A percentile compares a stretch with the other conserved stretches of the same genome.
phyloP scores from a whole-genome alignment of 2,329 filamentous ascomycete species.

The Neonectria faginata region DNA sequence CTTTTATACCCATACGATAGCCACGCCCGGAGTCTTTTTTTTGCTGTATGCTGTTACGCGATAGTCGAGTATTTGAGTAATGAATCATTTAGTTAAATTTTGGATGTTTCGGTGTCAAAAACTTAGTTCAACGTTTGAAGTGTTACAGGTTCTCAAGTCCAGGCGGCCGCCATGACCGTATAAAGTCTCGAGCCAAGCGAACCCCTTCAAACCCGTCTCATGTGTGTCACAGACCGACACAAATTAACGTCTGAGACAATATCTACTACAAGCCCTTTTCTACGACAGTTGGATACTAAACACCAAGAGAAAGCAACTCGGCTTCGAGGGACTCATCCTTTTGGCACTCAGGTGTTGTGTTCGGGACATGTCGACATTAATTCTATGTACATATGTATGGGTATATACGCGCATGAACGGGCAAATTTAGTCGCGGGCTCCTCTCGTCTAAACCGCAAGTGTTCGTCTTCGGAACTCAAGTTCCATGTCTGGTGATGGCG shows the following conservation, averaged over 20 bases:
- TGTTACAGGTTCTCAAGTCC: neutral
- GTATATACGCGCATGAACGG: slow-evolving; percentile 34
- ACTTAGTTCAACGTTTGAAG: neutral
- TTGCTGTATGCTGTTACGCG: slow-evolving; percentile 36
- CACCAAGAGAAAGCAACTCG: neutral
- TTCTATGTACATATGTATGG: slow-evolving; percentile 31
- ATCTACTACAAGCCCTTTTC: neutral
- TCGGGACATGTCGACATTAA: neutral
- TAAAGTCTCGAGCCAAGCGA: neutral
- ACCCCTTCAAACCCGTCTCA: slow-evolving; percentile 5
- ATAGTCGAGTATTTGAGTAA: slow-evolving; percentile 40
- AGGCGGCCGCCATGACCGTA: no score
- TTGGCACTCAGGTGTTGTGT: neutral
- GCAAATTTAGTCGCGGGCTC: slow-evolving; percentile 9
- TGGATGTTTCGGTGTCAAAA: neutral
- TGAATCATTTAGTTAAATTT: slow-evolving; percentile 33
- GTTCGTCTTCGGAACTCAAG: slow-evolving; percentile 55
- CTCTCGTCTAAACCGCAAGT: slow-evolving; percentile 32
- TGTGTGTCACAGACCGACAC: neutral
- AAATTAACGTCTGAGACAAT: neutral
- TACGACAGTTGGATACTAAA: neutral
- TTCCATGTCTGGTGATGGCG: slow-evolving; percentile 54
- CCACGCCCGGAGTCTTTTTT: slow-evolving; percentile 44
- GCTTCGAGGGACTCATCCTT: no score
- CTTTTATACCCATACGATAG: slow-evolving; percentile 46